Evolutionary conservation across 2,329 filamentous ascomycete genomes (phyloP).

Genomic region (Alternaria sp.): DNA sequence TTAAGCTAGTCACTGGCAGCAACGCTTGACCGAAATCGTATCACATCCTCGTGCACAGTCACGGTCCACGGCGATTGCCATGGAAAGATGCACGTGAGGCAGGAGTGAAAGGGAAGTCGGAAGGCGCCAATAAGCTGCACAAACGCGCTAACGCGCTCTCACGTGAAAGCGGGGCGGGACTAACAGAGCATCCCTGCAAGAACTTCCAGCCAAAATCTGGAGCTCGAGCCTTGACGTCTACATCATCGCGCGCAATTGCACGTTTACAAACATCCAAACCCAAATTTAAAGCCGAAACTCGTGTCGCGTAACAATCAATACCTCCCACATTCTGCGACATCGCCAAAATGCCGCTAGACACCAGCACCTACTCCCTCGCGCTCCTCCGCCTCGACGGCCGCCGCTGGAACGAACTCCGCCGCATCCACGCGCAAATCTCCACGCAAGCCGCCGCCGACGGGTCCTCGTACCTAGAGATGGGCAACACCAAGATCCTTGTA

Average conservation of each 20-base stretch:
- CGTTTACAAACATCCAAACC: not conserved
- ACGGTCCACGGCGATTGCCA: not conserved
- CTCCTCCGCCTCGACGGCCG: constrained; percentile 75
- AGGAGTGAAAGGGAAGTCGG: not conserved
- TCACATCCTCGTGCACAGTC: not conserved
- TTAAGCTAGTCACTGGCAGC: not conserved
- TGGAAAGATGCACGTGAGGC: not conserved
- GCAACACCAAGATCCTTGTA: constrained; percentile 96
- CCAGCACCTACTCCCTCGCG: constrained; percentile 87
- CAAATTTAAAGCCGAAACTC: not conserved
- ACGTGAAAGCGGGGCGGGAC: constrained; percentile 39
- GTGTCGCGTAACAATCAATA: not conserved
- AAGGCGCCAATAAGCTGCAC: not conserved
- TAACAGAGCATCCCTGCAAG: constrained; percentile 6
- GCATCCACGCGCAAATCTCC: constrained; percentile 86
- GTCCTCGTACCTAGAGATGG: constrained; percentile 93
- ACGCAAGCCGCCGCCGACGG: constrained; percentile 94
- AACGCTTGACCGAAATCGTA: not conserved
- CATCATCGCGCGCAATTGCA: constrained; percentile 10
- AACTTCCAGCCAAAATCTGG: constrained; percentile 15
- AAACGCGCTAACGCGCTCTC: constrained; percentile 36
- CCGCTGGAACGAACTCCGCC: constrained; percentile 96
- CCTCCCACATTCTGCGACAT: not conserved
- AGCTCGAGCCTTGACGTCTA: constrained; percentile 9
- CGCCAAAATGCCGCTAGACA: constrained; percentile 85